phyloP scores from a whole-genome alignment of 2,329 filamentous ascomycete species.

The Zasmidium angulare region DNA sequence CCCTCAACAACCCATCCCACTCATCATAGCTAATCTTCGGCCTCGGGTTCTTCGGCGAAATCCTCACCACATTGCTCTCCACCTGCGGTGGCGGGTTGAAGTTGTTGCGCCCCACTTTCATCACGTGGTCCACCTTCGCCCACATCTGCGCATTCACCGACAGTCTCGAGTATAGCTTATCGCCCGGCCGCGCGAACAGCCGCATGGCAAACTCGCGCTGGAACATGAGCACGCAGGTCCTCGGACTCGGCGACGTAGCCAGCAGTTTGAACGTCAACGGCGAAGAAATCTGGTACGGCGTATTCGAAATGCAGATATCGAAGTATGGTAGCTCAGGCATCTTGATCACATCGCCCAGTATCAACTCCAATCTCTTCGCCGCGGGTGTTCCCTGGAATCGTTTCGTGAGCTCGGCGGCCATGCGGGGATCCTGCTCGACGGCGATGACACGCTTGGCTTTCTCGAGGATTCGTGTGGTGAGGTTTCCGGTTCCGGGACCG shows the following conservation, averaged over 20 bases:
- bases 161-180: constrained; percentile 86
- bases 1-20: constrained; percentile 84
- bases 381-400: constrained; percentile 87
- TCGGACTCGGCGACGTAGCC: constrained; percentile 74
- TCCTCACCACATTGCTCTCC: constrained; percentile 84
- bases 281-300: constrained; percentile 77
- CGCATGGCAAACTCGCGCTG: constrained; percentile 93
- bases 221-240: constrained; percentile 89
- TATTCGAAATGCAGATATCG: constrained; percentile 81
- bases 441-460: constrained; percentile 80
- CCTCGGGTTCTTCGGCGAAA: constrained; percentile 81
- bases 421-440: constrained; percentile 91
- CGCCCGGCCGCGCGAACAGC: constrained; percentile 81
- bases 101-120: constrained; percentile 95
- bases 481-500: constrained; percentile 83
- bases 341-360: constrained; percentile 93
- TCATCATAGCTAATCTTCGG: constrained; percentile 92
- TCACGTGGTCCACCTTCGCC: constrained; percentile 69
- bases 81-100: constrained; percentile 94
- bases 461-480: constrained; percentile 86
- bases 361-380: constrained; percentile 79
- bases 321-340: constrained; percentile 71
- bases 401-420: constrained; percentile 93
- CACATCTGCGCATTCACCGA: constrained; percentile 94
- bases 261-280: constrained; percentile 91